Evolutionary conservation across 805 yeast species (phyloP), one percentile per base, ranked within the genome.

Genomic region (Monosporozyma aquatica): DNA sequence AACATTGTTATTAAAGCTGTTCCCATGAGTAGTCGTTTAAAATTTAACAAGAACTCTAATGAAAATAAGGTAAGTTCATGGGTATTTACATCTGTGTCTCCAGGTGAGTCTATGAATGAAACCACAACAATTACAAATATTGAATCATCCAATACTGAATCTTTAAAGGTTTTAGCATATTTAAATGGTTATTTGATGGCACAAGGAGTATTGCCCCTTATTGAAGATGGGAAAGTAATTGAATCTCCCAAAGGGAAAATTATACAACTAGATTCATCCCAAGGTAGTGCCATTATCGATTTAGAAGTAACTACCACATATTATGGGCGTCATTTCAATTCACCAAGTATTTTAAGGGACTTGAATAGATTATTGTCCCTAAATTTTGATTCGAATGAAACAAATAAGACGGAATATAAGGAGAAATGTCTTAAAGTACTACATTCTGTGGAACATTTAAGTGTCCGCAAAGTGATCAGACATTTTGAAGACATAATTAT

Each of bases 81-180:
- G 94, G 76, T 75, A 42, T 83, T 87, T 52, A 72, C 83, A 8
- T 78, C 90, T 2, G 85, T 82, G 10, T 69, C 71, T 49, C 77
- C 86, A 1, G 80, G 75, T 32, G 95, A 87, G 62, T 67, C 69
- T 11, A 67, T 86, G 43, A 83, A 89, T 27, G 95, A 86, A 58
- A 68, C 74, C 27, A 72, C 87, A 37, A 76, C 76, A 53, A 67
- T 85, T 13, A 69, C 74, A 47, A 84, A 84, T 32, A 62, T 84
- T 18, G 70, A 72, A 15, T 6, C 15, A 10, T 55, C 62, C 1
- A 69, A 70, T 33, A 73, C 73, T 42, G 92, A 82, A 52, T 64
- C 67, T 38, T 58, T 84, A 40, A 60, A 70, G 20, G 65, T 84
- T 43, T 67, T 70, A 17, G 69, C 82, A 20, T 86, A 70, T 51